Evolutionary conservation across 371 early-diverging fungal species (phyloP).

Genomic region (Apophysomyces ossiformis): DNA sequence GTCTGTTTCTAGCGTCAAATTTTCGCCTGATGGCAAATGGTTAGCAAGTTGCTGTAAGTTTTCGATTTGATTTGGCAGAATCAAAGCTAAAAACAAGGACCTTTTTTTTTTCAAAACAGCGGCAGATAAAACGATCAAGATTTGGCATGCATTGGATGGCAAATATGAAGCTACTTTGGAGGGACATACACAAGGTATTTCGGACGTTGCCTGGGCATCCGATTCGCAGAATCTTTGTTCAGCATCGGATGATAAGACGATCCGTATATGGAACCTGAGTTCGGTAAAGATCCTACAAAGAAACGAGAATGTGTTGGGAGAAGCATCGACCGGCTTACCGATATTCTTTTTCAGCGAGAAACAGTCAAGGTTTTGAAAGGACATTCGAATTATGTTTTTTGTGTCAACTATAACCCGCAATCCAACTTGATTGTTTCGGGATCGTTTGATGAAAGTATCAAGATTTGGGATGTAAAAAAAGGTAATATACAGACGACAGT

Average conservation of each 20-base stretch:
- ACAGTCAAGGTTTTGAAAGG: slow-evolving; percentile 85
- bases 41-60: slow-evolving; percentile 89
- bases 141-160: slow-evolving; percentile 92
- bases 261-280: slow-evolving; percentile 88
- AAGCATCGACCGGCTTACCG: background rate
- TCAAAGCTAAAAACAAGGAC: background rate
- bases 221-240: slow-evolving; percentile 90
- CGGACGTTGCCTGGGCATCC: slow-evolving; percentile 95
- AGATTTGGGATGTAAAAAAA: slow-evolving; percentile 95
- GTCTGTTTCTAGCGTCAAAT: slow-evolving; percentile 95
- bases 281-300: slow-evolving; percentile 48
- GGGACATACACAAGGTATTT: slow-evolving; percentile 95
- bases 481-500: slow-evolving; percentile 51
- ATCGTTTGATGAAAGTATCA: slow-evolving; percentile 94
- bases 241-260: slow-evolving; percentile 94
- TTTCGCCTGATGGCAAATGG: slow-evolving; percentile 97
- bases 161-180: slow-evolving; percentile 83
- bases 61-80: background rate
- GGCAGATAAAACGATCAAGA: slow-evolving; percentile 90
- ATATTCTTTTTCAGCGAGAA: slow-evolving; percentile 56
- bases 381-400: slow-evolving; percentile 96
- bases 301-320: no score
- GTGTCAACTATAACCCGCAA: slow-evolving; percentile 95
- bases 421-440: slow-evolving; percentile 95
- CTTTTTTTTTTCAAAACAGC: slow-evolving; percentile 48